These are phyloP conservation scores for Stephania yunnanensis DNA, from an alignment of 164 flowering plant species.

Conservation along the genomic window DNA sequence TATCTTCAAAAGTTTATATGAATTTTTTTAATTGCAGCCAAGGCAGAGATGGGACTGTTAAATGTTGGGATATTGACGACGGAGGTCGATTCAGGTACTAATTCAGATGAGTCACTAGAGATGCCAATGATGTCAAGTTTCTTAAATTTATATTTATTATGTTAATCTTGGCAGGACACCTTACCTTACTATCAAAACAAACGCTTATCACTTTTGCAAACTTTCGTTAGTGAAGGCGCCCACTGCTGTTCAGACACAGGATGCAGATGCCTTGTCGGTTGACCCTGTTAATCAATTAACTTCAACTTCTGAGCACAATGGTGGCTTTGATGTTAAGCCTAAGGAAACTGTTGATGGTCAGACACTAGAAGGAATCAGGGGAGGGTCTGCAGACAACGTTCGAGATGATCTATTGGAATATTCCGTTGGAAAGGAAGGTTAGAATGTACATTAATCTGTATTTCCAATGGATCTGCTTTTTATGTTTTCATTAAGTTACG, in stretches of 20 bases:
- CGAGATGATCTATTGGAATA: slow-evolving; percentile 13
- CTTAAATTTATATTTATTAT: not conserved
- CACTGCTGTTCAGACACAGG: slow-evolving; percentile 19
- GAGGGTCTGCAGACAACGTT: slow-evolving; percentile 8
- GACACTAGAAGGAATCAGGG: slow-evolving; percentile 13
- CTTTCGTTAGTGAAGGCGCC: slow-evolving; percentile 64
- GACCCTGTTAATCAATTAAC: slow-evolving; percentile 4
- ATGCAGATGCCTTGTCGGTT: slow-evolving; percentile 13
- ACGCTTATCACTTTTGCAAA: slow-evolving; percentile 89
- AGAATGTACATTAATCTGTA: not conserved
- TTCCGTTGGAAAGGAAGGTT: slow-evolving; percentile 29
- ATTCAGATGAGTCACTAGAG: not conserved
- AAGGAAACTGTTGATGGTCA: slow-evolving; percentile 16
- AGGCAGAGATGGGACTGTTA: slow-evolving; percentile 90
- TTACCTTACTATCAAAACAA: slow-evolving; percentile 50
- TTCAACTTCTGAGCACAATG: slow-evolving; percentile 4
- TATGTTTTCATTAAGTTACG: no score
- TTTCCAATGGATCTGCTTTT: not conserved
- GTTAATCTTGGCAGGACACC: slow-evolving; percentile 46
- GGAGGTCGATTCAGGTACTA: slow-evolving; percentile 64
- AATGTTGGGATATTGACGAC: slow-evolving; percentile 72
- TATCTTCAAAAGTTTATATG: not conserved
- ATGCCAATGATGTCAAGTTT: not conserved
- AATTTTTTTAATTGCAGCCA: slow-evolving; percentile 42
- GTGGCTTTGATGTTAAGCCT: slow-evolving; percentile 19